phyloP scores from a whole-genome alignment of 352 stramenopile genomes.

The Phytopythium chamaehyphon region DNA sequence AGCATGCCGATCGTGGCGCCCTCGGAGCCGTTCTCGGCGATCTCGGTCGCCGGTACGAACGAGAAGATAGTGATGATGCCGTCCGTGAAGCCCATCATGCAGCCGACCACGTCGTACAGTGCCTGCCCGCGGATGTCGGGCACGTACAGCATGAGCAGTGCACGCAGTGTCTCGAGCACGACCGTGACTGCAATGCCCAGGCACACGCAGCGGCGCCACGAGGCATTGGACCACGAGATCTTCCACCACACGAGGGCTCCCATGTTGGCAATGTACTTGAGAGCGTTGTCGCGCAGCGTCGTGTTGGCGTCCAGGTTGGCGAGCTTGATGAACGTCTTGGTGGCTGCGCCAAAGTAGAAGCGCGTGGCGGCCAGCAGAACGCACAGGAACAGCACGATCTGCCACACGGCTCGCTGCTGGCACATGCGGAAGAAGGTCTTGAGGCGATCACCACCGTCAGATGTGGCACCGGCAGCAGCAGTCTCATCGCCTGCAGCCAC shows the following conservation, averaged over 20 bases:
- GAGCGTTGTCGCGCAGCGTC: conserved; percentile 39
- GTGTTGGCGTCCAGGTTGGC: conserved; percentile 33
- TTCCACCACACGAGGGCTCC: conserved; percentile 57
- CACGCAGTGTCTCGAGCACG: conserved; percentile 42
- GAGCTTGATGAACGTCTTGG: conserved; percentile 31
- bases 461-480: conserved; percentile 10
- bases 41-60: conserved; percentile 59
- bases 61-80: conserved; percentile 71
- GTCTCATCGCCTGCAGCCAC: conserved; percentile 21
- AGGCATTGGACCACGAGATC: conserved; percentile 39
- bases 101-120: conserved; percentile 53
- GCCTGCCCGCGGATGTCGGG: conserved; percentile 24
- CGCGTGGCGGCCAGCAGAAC: conserved; percentile 44
- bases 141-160: conserved; percentile 60
- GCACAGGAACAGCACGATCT: conserved; percentile 70
- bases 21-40: conserved; percentile 67
- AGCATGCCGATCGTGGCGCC: conserved; percentile 63
- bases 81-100: conserved; percentile 50
- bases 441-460: conserved; percentile 15
- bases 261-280: conserved; percentile 50
- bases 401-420: conserved; percentile 71
- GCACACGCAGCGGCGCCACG: conserved; percentile 31
- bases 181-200: conserved; percentile 40
- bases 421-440: conserved; percentile 59
- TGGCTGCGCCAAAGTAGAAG: conserved; percentile 53